These are phyloP conservation scores for Myxozyma udenii DNA, from an alignment of 805 yeast genomes.

Conservation along the genomic window DNA sequence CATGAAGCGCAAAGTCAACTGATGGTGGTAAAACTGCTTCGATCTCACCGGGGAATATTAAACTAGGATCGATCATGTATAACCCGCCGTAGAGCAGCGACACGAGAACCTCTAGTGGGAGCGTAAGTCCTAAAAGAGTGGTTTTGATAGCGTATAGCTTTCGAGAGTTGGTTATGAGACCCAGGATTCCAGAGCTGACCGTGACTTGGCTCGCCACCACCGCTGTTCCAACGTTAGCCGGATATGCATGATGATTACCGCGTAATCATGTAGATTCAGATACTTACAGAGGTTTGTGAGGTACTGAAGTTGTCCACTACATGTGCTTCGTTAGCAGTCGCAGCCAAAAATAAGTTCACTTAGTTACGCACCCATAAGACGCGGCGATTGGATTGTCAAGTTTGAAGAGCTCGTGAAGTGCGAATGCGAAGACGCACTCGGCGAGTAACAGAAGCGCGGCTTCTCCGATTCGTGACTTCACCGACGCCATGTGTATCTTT, in stretches of 20 bases:
- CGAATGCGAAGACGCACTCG: too few species aligned
- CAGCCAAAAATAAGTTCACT: neutral
- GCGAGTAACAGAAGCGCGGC: too few species aligned
- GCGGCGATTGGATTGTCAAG: neutral
- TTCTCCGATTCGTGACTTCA: too few species aligned
- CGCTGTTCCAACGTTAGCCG: constrained; percentile 1
- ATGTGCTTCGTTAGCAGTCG: neutral
- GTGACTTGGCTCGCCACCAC: constrained; percentile 19
- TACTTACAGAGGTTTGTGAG: constrained; percentile 23
- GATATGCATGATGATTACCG: neutral
- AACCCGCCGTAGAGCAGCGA: constrained; percentile 19
- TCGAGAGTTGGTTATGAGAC: constrained; percentile 9
- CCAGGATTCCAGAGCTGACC: constrained; percentile 17
- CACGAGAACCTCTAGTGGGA: constrained; percentile 22
- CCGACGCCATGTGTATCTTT: too few species aligned
- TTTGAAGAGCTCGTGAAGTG: neutral
- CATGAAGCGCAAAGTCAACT: constrained; percentile 23
- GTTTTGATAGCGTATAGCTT: constrained; percentile 9
- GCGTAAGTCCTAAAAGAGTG: constrained; percentile 6
- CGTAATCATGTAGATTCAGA: neutral
- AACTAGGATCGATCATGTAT: constrained; percentile 5
- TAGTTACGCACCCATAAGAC: neutral
- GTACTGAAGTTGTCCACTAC: constrained; percentile 24
- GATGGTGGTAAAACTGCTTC: constrained; percentile 8
- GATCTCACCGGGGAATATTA: constrained; percentile 15